These are phyloP conservation scores for Eucalyptus leucophloia DNA, from an alignment of 345 rosid genomes.

Conservation along the genomic window DNA sequence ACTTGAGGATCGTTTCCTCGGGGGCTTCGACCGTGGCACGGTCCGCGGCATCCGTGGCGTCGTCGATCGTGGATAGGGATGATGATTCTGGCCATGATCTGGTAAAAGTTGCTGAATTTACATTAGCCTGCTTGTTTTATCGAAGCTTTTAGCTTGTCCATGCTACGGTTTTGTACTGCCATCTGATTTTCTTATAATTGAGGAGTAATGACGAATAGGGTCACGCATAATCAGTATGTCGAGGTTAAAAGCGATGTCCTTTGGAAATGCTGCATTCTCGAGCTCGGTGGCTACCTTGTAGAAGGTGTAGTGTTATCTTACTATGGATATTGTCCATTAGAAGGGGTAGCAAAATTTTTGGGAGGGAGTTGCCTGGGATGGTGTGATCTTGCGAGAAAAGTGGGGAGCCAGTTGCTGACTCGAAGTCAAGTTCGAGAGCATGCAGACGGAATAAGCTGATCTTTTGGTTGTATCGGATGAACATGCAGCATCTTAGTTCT, in stretches of 20 bases:
- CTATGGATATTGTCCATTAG: background rate
- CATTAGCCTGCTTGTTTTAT: background rate
- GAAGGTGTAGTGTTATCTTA: background rate
- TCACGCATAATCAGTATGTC: background rate
- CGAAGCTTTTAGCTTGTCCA: background rate
- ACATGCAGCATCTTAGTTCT: background rate
- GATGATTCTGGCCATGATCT: slow-evolving; percentile 49
- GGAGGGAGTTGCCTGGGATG: background rate
- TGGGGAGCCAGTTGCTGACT: background rate
- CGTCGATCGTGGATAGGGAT: slow-evolving; percentile 63
- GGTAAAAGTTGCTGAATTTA: slow-evolving; percentile 19
- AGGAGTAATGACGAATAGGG: background rate
- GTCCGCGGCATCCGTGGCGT: slow-evolving; percentile 77
- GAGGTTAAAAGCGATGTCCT: background rate
- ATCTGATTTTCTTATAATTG: background rate
- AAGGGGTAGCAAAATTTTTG: background rate
- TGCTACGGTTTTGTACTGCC: background rate
- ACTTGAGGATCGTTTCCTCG: slow-evolving; percentile 62
- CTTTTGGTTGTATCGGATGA: background rate
- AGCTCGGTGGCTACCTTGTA: background rate
- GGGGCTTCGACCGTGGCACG: slow-evolving; percentile 88
- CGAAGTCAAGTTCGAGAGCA: background rate
- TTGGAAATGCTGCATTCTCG: background rate
- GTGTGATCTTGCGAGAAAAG: background rate
- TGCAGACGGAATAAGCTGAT: background rate